These are phyloP conservation scores for Austroboletus rostrupii DNA, from an alignment of 1,284 basidiomycete species.

Conservation along the genomic window DNA sequence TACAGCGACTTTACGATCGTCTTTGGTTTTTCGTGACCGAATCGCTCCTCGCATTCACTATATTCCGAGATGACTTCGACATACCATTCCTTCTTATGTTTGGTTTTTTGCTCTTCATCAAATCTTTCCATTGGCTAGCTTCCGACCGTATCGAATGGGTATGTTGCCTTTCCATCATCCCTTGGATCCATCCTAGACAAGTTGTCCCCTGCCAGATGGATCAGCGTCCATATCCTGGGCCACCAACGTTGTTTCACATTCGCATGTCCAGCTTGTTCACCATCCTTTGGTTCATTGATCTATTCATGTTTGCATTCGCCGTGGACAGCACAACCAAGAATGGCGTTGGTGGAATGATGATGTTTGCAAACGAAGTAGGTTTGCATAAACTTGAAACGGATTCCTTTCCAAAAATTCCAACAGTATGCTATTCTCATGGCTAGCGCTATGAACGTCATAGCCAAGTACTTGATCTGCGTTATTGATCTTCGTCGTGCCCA, in stretches of 20 bases:
- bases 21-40: slow-evolving; percentile 98
- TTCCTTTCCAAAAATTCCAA: slow-evolving; percentile 10
- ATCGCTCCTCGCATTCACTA: slow-evolving; percentile 91
- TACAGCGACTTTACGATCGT: slow-evolving; percentile 87
- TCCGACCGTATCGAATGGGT: slow-evolving; percentile 96
- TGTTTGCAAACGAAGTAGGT: slow-evolving; percentile 90
- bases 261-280: slow-evolving; percentile 73
- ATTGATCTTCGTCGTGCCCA: slow-evolving; percentile 79
- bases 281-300: slow-evolving; percentile 68
- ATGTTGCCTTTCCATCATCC: slow-evolving; percentile 27
- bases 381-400: not conserved
- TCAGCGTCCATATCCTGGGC: slow-evolving; percentile 85
- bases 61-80: slow-evolving; percentile 93
- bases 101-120: slow-evolving; percentile 87
- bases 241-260: slow-evolving; percentile 79
- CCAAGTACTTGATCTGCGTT: slow-evolving; percentile 84
- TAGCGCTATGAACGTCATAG: slow-evolving; percentile 71
- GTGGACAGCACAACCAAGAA: slow-evolving; percentile 75
- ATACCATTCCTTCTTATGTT: slow-evolving; percentile 92
- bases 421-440: slow-evolving; percentile 91
- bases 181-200: not conserved
- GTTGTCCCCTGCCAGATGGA: slow-evolving; percentile 72
- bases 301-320: slow-evolving; percentile 71
- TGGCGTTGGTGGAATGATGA: slow-evolving; percentile 85
- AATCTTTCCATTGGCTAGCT: slow-evolving; percentile 97